Conservation (phyloP, 768 basidiomycete genomes). For the Suillus weaverae region DNA sequence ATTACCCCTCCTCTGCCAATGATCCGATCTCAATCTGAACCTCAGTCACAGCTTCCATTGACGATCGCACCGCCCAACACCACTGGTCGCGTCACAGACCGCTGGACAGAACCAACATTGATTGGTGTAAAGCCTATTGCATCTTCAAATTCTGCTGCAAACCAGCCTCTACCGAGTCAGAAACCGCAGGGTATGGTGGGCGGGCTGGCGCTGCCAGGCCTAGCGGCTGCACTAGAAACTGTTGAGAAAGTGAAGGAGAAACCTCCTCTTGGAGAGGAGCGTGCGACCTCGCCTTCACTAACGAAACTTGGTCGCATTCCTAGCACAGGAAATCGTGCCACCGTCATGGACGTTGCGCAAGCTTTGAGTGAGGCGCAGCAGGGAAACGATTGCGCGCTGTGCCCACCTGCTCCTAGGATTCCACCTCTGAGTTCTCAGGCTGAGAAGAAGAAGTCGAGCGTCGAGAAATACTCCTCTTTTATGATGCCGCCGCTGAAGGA, state of each 20-base stretch:
- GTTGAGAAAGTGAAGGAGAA: conserved; percentile 20
- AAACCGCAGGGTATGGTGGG: conserved; percentile 31
- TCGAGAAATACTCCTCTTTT: conserved; percentile 64
- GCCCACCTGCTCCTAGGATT: conserved; percentile 16
- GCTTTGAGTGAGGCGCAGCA: conserved; percentile 43
- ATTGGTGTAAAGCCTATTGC: conserved; percentile 32
- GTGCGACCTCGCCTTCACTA: conserved; percentile 31
- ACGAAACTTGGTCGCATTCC: conserved; percentile 56
- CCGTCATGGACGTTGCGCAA: conserved; percentile 80
- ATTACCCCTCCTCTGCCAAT: conserved; percentile 1
- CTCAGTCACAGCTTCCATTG: conserved; percentile 3
- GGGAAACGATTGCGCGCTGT: conserved; percentile 10
- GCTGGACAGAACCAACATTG: conserved; percentile 33
- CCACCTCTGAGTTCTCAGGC: conserved; percentile 25
- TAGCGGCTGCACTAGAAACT: conserved; percentile 14
- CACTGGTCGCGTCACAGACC: conserved; percentile 26
- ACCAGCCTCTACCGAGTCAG: conserved; percentile 9
- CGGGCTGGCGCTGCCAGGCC: conserved; percentile 44
- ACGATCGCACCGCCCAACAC: conserved; percentile 11
- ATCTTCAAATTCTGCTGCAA: conserved; percentile 4
- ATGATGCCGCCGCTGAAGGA: conserved; percentile 67
- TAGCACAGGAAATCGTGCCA: conserved; percentile 66
- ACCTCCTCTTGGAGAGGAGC: conserved; percentile 13
- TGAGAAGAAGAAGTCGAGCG: conserved; percentile 67
- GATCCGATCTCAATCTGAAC: conserved; percentile 1